Conservation (phyloP, 441 rosid species). For the Arabidopsis hybrid region DNA sequence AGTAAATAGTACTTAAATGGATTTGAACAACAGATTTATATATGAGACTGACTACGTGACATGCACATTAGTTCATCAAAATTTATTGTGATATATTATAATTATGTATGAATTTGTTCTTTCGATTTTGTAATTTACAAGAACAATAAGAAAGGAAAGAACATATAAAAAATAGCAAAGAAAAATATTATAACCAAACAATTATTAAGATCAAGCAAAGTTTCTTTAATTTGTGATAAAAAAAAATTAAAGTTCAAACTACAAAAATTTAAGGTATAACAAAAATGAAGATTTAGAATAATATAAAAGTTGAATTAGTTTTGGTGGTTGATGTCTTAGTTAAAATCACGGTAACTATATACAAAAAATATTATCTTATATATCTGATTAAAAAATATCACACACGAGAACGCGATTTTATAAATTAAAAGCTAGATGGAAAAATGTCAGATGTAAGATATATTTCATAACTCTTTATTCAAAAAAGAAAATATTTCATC, state of each 20-base stretch:
- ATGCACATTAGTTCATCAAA: background rate
- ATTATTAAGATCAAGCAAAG: background rate
- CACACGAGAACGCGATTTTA: slow-evolving; percentile 40
- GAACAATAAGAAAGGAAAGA: background rate
- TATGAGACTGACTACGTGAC: slow-evolving; percentile 3
- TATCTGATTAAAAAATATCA: background rate
- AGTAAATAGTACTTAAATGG: slow-evolving; percentile 7
- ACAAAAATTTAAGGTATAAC: background rate
- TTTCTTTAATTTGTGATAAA: background rate
- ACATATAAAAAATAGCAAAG: background rate
- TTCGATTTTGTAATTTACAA: background rate
- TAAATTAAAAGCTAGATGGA: slow-evolving; percentile 27
- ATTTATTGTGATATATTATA: background rate
- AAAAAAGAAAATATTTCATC: slow-evolving; percentile 21
- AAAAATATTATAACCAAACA: background rate
- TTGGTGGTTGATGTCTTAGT: background rate
- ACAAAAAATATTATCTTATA: background rate
- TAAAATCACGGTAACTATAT: background rate
- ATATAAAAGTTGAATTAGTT: too few relatives aligned
- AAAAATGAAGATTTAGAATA: background rate
- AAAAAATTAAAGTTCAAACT: too few relatives aligned
- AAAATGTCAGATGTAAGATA: slow-evolving; percentile 31
- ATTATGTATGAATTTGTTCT: slow-evolving; percentile 3
- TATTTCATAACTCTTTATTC: background rate
- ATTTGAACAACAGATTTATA: slow-evolving; percentile 5